Base-by-base conservation (phyloP, 371 early-diverging fungal genomes). In the Mucor irregularis region DNA sequence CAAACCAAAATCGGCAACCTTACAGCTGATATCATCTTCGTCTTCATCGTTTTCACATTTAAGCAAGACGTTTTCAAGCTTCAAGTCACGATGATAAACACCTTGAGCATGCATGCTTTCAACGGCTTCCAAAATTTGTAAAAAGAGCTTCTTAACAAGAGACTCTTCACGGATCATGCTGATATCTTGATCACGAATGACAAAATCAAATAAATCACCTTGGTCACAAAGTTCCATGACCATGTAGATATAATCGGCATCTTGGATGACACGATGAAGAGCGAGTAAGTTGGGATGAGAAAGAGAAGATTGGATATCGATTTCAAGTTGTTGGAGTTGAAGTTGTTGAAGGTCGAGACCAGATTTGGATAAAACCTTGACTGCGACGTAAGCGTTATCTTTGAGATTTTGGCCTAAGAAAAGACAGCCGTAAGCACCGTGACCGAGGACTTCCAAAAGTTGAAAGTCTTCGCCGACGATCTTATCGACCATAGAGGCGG, bases 1-100 rank as follows among this genome's bases (percentile, higher is more conserved):
- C 19, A 95, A 77, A 10, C 94, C 94, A 70, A 93, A 94, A 69
- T 93, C 93, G 19, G 92, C 87, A 11, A 94, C 81, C 63, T 92
- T 91, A 56, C 89, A 73, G 21, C 64, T 63, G 19, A 79, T 64
- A 42, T 77, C 66, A 13, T 69, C 69, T 17, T 72, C 70, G 17
- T 69, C 61, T 13, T 64, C 58, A 31, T 68, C 63, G 24, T 74
- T 66, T 2, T 62, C 40, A 21, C 53, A 66, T 43, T 68, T 53
- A 11, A 91, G 59, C 6, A 92, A 54, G 19, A 92, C 76, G 58
- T 92, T 92, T 61, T 91, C 93, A 22, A 91, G 86, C 62, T 90
- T 90, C 48, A 90, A 62, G 62, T 92, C 93, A 46, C 93, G 85
- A 62, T 90, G 90, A 56, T 83, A 87, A 29, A 88, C 73, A 26